Base-by-base conservation (phyloP, 495 filamentous ascomycete genomes). In the Podospora conica region DNA sequence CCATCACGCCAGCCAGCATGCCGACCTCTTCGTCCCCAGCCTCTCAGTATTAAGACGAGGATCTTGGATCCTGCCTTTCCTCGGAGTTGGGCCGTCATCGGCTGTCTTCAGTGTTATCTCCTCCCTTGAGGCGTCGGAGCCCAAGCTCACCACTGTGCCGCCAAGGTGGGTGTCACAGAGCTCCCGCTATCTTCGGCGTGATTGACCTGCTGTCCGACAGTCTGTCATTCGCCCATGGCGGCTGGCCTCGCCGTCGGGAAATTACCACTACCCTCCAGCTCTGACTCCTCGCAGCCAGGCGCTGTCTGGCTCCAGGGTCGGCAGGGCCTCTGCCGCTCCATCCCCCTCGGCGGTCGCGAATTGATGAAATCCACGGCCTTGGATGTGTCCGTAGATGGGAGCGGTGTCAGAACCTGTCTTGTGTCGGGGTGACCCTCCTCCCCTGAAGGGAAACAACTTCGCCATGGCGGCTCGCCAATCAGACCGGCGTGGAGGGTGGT, bases 401-500 rank as follows among this genome's bases (percentile, higher is more conserved):
- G 40, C 15, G 2, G 40, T 48, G 40, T 48, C 40, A n/a, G 40
- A 48, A 18, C 40, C 40, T 48, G 40, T 48, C 40, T 48, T 18
- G 40, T 48, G 40, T 48, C 40, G 40, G 40, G 18, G 40, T 18
- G 15, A 48, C 40, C 15, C 40, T 48, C 40, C 40, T 48, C 40
- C 18, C 18, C 40, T 48, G 40, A 48, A 11, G 6, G 40, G 40
- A n/a, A 48, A n/a, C 40, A 48, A n/a, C 40, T 48, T 48, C 40
- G 40, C 40, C 40, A n/a, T 48, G 40, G 40, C 40, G 40, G 40
- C 18, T 48, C 40, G 27, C 61, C 18, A 53, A 40, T 53, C 62
- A 64, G 27, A 57, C 63, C 57, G 18, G 63, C 12, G 21, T 57
- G 40, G 40, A 20, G 20, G n/a, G 18, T 23, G 31, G 62, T 64